Conservation (phyloP, 2,329 filamentous ascomycete species). For the Shiraia sp. region DNA sequence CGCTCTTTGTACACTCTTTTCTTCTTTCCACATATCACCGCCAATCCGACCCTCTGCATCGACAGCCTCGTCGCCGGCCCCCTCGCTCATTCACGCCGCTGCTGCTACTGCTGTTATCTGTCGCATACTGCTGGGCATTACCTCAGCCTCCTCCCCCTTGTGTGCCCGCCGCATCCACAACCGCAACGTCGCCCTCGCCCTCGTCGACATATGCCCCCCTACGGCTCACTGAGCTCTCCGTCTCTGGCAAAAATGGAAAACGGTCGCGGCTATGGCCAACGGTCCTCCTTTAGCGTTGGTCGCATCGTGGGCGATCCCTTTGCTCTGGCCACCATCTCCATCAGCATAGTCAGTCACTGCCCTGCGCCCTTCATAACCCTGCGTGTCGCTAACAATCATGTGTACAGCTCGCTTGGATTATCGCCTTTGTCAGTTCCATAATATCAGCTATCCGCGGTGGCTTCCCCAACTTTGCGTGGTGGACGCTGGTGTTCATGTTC, state of each 20-base stretch:
- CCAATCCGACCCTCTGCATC: constrained; percentile 1
- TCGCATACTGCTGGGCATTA: background rate
- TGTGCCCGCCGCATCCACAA: background rate
- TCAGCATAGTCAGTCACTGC: constrained; percentile 72
- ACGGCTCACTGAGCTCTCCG: constrained; percentile 73
- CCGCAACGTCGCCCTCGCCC: constrained; percentile 46
- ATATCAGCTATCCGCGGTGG: constrained; percentile 63
- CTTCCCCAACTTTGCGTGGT: constrained; percentile 92
- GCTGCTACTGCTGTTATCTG: background rate
- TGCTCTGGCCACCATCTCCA: constrained; percentile 90
- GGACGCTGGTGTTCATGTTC: constrained; percentile 83
- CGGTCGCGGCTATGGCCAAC: constrained; percentile 54
- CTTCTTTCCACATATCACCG: background rate
- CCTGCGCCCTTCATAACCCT: constrained; percentile 4
- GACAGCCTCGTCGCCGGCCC: background rate
- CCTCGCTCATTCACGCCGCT: background rate
- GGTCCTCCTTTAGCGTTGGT: constrained; percentile 68
- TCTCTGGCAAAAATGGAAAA: constrained; percentile 82
- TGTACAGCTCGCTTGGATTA: constrained; percentile 86
- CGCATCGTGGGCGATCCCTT: constrained; percentile 97
- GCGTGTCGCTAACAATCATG: constrained; percentile 17
- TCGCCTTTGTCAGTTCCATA: constrained; percentile 85
- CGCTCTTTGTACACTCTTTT: too few relatives aligned
- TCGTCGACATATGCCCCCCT: constrained; percentile 67
- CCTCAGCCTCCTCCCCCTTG: constrained; percentile 2